These are phyloP conservation scores for Hypoxylon lienhwacheense DNA, from an alignment of 495 filamentous ascomycete genomes.

Conservation along the genomic window DNA sequence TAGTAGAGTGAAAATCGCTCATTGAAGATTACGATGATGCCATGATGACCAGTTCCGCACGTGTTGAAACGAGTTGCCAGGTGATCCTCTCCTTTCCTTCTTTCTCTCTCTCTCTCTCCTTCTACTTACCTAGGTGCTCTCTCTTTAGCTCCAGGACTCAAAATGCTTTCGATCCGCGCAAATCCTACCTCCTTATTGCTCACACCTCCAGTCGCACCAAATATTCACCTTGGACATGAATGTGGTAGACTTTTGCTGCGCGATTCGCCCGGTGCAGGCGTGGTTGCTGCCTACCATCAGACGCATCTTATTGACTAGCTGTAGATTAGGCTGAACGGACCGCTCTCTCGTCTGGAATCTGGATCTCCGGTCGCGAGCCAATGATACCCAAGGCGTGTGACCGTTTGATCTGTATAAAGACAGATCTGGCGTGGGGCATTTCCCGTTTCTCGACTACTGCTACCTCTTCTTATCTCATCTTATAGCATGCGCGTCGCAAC, in stretches of 20 bases:
- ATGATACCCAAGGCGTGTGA: constrained; percentile 28
- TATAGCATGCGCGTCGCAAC: constrained; percentile 14
- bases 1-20: constrained; percentile 28
- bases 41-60: constrained; percentile 4
- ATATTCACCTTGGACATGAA: background rate
- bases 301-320: constrained; percentile 6
- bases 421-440: constrained; percentile 36
- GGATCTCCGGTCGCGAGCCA: constrained; percentile 30
- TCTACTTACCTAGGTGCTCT: background rate
- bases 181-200: background rate
- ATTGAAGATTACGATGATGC: constrained; percentile 12
- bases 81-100: constrained; percentile 4
- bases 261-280: background rate
- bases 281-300: constrained; percentile 1
- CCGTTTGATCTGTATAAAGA: constrained; percentile 32
- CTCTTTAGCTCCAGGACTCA: background rate
- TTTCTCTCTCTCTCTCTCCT: background rate
- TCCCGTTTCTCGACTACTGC: constrained; percentile 20
- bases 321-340: constrained; percentile 29
- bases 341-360: constrained; percentile 13
- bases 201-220: background rate
- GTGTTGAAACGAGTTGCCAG: constrained; percentile 7
- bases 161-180: too few relatives aligned
- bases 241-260: background rate
- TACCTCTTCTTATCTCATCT: constrained; percentile 22